Conservation (phyloP, 495 filamentous ascomycete species). For the Talaromyces nanjingensis region DNA sequence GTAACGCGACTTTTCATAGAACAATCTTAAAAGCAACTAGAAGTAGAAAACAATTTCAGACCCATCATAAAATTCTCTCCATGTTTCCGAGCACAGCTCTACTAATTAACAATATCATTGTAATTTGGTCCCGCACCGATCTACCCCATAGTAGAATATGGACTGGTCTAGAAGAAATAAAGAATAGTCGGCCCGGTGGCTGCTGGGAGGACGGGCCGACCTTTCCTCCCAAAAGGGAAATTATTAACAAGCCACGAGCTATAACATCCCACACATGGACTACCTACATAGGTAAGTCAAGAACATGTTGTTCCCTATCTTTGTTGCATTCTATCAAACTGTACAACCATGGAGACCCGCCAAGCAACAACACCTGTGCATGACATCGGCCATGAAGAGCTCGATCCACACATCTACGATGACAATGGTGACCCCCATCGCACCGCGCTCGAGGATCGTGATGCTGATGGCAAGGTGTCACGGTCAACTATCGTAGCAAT, state of each 20-base stretch:
- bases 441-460: neutral
- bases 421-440: constrained; percentile 3
- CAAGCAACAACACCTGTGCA: neutral
- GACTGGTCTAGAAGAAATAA: neutral
- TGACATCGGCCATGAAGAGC: neutral
- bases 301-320: neutral
- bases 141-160: no score
- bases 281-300: no score
- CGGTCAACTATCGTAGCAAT: constrained; percentile 2
- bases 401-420: constrained; percentile 3
- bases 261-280: neutral
- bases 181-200: neutral
- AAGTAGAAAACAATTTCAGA: no score
- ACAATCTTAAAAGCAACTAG: no score
- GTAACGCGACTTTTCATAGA: no score
- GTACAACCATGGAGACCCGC: neutral
- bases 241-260: neutral
- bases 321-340: neutral
- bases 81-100: no score
- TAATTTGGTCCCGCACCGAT: neutral
- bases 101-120: no score
- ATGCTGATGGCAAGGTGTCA: constrained; percentile 1
- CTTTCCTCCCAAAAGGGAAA: neutral
- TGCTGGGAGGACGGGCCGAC: neutral
- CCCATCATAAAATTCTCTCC: no score